Base-by-base conservation (phyloP, 768 basidiomycete species). In the Amanita rimosa region DNA sequence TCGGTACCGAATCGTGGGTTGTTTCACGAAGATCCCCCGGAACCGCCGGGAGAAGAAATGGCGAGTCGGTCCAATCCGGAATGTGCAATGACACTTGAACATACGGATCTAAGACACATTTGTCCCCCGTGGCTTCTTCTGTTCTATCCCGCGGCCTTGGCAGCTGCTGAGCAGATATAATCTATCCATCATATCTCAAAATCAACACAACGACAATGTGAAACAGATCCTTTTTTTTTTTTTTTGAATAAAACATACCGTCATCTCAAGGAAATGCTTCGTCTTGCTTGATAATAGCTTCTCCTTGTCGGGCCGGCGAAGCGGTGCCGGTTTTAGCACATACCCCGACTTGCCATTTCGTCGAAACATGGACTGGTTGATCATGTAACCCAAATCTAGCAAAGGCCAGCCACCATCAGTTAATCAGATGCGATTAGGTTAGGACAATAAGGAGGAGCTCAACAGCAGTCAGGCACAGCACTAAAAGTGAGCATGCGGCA, bases 301-400 rank as follows among this genome's bases (percentile, higher is more conserved):
- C 64, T 92, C 85, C 54, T 78, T 49, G 72, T 27, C 57, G 58
- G 31, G 42, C 44, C 50, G 50, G n/a, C 91, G 75, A 1, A 98
- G 73, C 0, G 85, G 79, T 2, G 68, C 67, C 2, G 96, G 96
- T 61, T 97, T 96, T 34, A 97, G 75, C 3, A 98, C 83, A 56
- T 93, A 97, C 1, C 96, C 96, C 1, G 79, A 75, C n/a, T 85
- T 78, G 9, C 85, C 89, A 55, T 94, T 92, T 7, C 88, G 75
- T 58, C 87, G 81, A 64, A 99, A 99, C 90, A 98, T 94, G 13
- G 94, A 90, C 49, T 87, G 82, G 60, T 98, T 99, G 61, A 97
- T 87, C 73, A 89, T 82, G 58, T 84, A 86, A 1, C 92, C 94
- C 45, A 90, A 62, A 64, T 98, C 94, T 91, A n/a, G 58, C 21